Evolutionary conservation across 2,329 filamentous ascomycete species (phyloP), one percentile per base, ranked within the genome.

Genomic region (Beauveria sp.): DNA sequence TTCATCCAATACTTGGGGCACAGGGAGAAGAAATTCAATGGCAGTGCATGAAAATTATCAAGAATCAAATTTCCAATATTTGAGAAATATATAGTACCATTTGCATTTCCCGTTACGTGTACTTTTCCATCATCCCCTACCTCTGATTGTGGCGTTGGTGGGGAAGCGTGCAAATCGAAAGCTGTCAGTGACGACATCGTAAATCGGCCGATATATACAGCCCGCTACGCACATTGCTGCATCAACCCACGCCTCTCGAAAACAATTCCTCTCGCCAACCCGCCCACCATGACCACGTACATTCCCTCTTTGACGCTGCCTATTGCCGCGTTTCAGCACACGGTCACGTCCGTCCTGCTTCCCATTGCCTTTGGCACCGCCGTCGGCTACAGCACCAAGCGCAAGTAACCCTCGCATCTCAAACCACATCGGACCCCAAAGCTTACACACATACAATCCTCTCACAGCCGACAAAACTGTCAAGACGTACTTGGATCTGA

Each of bases 251-350:
- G 30, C 30, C 28, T 34, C 9, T 14, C 26, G 24, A 20, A 38
- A 38, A 38, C 34, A 16, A 38, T 16, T 16, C 34, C 18, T 40
- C 38, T n/a, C 10, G 16, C 38, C 14, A 20, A 40, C 43, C 22
- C 60, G 53, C 46, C 56, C 40, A 22, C 61, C 56, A 96, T 95
- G 90, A 93, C 89, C 12, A 86, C 89, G 64, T 88, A 89, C 73
- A 85, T 95, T 63, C 86, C 89, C n/a, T 86, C 85, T 45, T 75
- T 96, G 65, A 92, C 89, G 24, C 80, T 96, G 20, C 91, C 91
- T 2, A 77, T 81, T 52, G 78, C 83, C 66, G 75, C 93, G 65
- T 93, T 96, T 73, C 81, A 85, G 69, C 86, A 84, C 71, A 85
- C 90, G 5, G 86, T 89, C 8, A 80, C 84, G 30, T 89, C 90